Base-by-base conservation (phyloP, 345 rosid genomes). In the Euphorbia pulcherrima region DNA sequence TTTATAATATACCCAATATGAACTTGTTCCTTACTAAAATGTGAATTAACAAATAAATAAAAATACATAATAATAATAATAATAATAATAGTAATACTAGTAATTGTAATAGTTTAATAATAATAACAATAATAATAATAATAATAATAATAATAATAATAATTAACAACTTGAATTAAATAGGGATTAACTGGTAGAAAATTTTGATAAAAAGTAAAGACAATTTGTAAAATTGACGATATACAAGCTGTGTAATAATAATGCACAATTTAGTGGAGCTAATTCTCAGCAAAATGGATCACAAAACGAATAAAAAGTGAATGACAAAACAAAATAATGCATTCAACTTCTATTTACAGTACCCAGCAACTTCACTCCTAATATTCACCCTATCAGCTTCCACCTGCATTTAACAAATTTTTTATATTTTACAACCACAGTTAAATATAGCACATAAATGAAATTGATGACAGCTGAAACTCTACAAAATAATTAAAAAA, bases 381-480 rank as follows among this genome's bases (percentile, higher is more conserved):
- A 26, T 13, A 5, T 24, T 62, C 46, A 46, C 11, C 8, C 13
- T 44, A 21, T 81, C 80, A 81, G 77, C 80, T 68, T 59, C 80
- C 84, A 64, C 83, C 85, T 81, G 81, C 74, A 78, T 40, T 67
- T 54, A 62, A 53, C 23, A 47, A 54, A 54, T 17, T 16, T 16
- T 11, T 0, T n/a, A 35, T 30, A 27, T 18, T 11, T n/a, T 2
- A 39, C 13, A 56, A 68, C 23, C 37, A 33, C 37, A 33, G 37
- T 33, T 3, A 33, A 33, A 33, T 33, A n/a, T n/a, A n/a, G n/a
- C 40, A 24, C n/a, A 23, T 23, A 40, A 30, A 11, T 17, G 13
- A 23, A 46, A 8, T 23, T 1, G 13, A 63, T 26, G 16, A 26
- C 27, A 16, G 24, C 10, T 63, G 3, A 0, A n/a, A 46, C 11